Evolutionary conservation across 371 early-diverging fungal genomes (phyloP).

Genomic region (Syncephalastrum racemosum): DNA sequence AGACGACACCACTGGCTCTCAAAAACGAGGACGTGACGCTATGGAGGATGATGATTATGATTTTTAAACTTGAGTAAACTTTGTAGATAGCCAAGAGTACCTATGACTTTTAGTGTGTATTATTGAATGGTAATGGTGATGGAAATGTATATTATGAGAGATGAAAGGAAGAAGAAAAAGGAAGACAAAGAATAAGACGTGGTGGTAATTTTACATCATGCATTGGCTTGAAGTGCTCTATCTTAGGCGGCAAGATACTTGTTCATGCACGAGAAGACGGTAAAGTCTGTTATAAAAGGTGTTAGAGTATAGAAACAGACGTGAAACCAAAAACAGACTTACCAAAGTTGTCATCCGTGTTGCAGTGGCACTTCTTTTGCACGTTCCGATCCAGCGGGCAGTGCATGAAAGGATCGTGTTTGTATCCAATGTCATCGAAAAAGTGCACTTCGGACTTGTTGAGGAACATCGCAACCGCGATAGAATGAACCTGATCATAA

Average conservation of each 20-base stretch:
- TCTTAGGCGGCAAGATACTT: constrained; percentile 11
- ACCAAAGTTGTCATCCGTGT: constrained; percentile 54
- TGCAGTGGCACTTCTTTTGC: constrained; percentile 55
- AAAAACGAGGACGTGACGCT: constrained; percentile 35
- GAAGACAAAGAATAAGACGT: too few species aligned
- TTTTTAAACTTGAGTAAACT: constrained; percentile 18
- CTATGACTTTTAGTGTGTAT: too few species aligned
- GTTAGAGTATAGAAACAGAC: neutral
- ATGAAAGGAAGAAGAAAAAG: too few species aligned
- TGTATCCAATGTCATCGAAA: constrained; percentile 90
- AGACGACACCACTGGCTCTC: constrained; percentile 5
- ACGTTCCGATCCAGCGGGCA: constrained; percentile 60
- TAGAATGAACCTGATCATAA: constrained; percentile 96
- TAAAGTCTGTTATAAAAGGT: constrained; percentile 11
- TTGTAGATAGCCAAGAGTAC: too few species aligned
- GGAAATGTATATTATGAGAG: too few species aligned
- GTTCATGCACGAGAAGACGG: constrained; percentile 20
- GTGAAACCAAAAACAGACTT: constrained; percentile 8
- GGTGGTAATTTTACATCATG: too few species aligned
- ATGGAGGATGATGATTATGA: constrained; percentile 56
- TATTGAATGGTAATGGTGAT: too few species aligned
- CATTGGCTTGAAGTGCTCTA: neutral
- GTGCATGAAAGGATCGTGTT: constrained; percentile 68
- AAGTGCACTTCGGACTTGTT: constrained; percentile 85
- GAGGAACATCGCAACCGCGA: constrained; percentile 85